Conservation (phyloP, 78 protist species). For the Anaeramoeba flamelloides region DNA sequence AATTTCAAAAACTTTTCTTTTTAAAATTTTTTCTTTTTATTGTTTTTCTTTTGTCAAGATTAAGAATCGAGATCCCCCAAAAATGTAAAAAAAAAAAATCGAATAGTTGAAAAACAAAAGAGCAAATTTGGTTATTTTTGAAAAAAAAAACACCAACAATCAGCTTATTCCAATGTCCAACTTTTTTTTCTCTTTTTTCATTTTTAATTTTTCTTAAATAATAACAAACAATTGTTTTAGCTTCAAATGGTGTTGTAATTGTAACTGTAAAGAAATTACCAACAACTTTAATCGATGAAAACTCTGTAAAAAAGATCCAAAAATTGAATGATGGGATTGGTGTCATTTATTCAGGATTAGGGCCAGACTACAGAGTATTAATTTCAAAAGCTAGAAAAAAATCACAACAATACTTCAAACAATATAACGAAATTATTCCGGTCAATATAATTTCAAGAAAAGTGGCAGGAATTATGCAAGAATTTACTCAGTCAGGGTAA, state of each 20-base stretch:
- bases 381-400: slow-evolving; percentile 68
- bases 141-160: too few relatives aligned
- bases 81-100: too few relatives aligned
- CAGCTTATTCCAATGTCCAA: background rate
- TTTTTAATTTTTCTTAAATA: background rate
- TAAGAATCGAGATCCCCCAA: too few relatives aligned
- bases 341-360: slow-evolving; percentile 85
- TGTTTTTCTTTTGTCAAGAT: too few relatives aligned
- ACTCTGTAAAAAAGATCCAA: slow-evolving; percentile 52
- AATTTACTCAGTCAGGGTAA: slow-evolving; percentile 90
- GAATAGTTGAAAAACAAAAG: too few relatives aligned
- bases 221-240: too few relatives aligned
- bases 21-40: too few relatives aligned
- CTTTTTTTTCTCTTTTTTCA: too few relatives aligned
- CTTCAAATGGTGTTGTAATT: slow-evolving; percentile 88
- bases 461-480: slow-evolving; percentile 93
- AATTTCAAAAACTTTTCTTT: too few relatives aligned
- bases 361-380: slow-evolving; percentile 79
- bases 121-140: too few relatives aligned
- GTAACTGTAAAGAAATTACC: slow-evolving; percentile 88
- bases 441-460: slow-evolving; percentile 63
- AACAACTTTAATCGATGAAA: slow-evolving; percentile 63
- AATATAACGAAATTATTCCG: slow-evolving; percentile 74
- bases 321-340: slow-evolving; percentile 55
- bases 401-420: too few relatives aligned